phyloP scores from a whole-genome alignment of 2,329 filamentous ascomycete genomes.

The Pseudogymnoascus sp. region DNA sequence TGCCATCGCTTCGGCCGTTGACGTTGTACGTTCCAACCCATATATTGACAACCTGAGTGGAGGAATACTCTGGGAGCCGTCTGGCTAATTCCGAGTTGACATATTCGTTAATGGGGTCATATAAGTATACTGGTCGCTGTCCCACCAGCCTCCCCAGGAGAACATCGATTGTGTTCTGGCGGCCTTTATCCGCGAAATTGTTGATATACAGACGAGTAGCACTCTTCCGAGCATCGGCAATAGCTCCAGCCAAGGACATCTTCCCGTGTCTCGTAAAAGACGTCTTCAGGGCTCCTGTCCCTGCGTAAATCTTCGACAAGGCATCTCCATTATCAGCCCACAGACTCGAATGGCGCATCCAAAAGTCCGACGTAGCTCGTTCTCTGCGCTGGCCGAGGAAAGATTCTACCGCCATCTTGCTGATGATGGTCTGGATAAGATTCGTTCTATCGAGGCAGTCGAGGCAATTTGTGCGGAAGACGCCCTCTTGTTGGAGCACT shows the following conservation, averaged over 20 bases:
- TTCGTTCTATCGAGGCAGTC: constrained; percentile 96
- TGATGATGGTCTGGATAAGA: constrained; percentile 90
- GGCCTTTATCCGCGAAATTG: constrained; percentile 88
- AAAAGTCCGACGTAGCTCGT: constrained; percentile 68
- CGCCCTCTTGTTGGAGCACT: constrained; percentile 84
- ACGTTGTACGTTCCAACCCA: constrained; percentile 86
- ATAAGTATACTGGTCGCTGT: constrained; percentile 75
- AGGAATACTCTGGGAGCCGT: constrained; percentile 63
- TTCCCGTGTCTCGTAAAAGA: constrained; percentile 92
- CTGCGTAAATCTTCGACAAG: constrained; percentile 89
- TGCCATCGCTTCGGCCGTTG: constrained; percentile 75
- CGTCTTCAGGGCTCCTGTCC: constrained; percentile 89
- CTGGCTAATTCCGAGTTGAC: constrained; percentile 69
- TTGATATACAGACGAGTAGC: constrained; percentile 94
- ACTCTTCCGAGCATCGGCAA: constrained; percentile 93
- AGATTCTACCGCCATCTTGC: constrained; percentile 80
- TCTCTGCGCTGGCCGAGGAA: constrained; percentile 69
- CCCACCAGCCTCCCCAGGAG: constrained; percentile 77
- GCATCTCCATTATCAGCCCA: constrained; percentile 98
- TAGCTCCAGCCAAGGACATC: constrained; percentile 85
- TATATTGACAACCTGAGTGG: constrained; percentile 64
- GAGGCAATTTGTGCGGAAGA: constrained; percentile 91
- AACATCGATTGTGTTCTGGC: constrained; percentile 92
- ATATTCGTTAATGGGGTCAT: constrained; percentile 89
- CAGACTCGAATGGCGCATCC: constrained; percentile 81